phyloP scores from a whole-genome alignment of 768 basidiomycete species.

The Hericium alpestre region DNA sequence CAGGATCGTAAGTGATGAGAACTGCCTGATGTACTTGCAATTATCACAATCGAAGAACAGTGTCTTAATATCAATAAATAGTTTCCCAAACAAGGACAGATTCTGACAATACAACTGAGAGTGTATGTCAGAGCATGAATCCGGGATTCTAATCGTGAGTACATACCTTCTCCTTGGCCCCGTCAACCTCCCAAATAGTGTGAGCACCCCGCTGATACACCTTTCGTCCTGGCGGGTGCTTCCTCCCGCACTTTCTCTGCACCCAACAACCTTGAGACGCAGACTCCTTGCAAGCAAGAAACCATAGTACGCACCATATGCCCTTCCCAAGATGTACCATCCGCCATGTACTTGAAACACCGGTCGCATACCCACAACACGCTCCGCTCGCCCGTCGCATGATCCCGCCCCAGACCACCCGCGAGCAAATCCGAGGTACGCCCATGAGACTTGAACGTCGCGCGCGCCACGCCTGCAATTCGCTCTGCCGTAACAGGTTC shows the following conservation, averaged over 20 bases:
- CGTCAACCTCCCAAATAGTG: conserved; percentile 94
- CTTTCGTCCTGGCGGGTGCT: conserved; percentile 75
- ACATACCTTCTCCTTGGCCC: conserved; percentile 69
- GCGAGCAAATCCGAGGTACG: conserved; percentile 67
- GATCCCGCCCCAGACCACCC: conserved; percentile 44
- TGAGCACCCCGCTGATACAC: conserved; percentile 87
- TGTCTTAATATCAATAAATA: conserved; percentile 99
- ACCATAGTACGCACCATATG: conserved; percentile 42
- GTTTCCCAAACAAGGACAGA: conserved; percentile 87
- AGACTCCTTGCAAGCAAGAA: not conserved
- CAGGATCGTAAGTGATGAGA: not conserved
- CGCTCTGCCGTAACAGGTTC: conserved; percentile 7
- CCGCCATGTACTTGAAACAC: conserved; percentile 96
- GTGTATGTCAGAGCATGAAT: not conserved
- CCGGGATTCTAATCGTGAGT: not conserved
- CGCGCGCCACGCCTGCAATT: conserved; percentile 39
- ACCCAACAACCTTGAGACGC: not conserved
- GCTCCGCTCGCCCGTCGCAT: conserved; percentile 35
- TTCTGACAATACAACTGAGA: conserved; percentile 91
- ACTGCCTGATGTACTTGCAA: conserved; percentile 36
- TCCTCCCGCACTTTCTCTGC: conserved; percentile 58
- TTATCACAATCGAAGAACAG: conserved; percentile 85
- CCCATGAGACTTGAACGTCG: conserved; percentile 50
- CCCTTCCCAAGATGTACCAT: conserved; percentile 59
- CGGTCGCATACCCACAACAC: conserved; percentile 78